Evolutionary conservation across 108 stramenopile species (phyloP), one percentile per base, ranked within the genome.

Genomic region (Pseudonitzschia multistriata): DNA sequence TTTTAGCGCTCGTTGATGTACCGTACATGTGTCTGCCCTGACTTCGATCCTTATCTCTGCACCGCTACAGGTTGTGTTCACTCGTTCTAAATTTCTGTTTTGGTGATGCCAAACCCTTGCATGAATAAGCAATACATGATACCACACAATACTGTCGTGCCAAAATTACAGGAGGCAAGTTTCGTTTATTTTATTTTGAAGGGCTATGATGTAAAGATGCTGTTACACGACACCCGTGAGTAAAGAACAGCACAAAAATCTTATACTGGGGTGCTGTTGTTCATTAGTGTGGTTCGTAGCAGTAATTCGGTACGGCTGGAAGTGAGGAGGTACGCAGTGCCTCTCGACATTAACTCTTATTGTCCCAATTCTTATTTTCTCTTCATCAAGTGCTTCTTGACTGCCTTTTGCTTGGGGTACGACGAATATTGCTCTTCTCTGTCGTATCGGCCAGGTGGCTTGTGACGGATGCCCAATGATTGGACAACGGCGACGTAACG

Each of bases 391-490:
- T 88, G 88, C 74, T 86, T 89, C 83, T 90, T 91, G 29, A 70
- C 74, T 25, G 83, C 63, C 85, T 95, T 95, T 81, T 89, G 89
- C 24, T 63, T 57, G 30, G 89, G 88, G 80, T 88, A 95, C 24
- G 83, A 71, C 29, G 79, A 74, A 70, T 92, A 95, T 72, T 84
- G 62, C 49, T 91, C 90, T 27, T 83, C 82, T 53, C 81, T 72
- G 65, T 74, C 75, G 14, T 88, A 85, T 39, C 68, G 71, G 19
- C 91, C 87, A 35, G 94, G 94, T 27, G 88, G 85, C 82, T 83
- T 88, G 79, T 95, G 94, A 54, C 94, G 89, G 59, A 95, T 85
- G 3, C 91, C 91, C 57, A 95, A 74, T 19, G 79, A 66, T 19
- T 17, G 19, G 36, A 95, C 83, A 47, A 95, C 45, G n/a, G 77